A percentile compares a stretch with the other conserved stretches of the same genome.
Evolutionary conservation across 108 stramenopile genomes (phyloP).

Genomic region (Conticribra weissflogii): DNA sequence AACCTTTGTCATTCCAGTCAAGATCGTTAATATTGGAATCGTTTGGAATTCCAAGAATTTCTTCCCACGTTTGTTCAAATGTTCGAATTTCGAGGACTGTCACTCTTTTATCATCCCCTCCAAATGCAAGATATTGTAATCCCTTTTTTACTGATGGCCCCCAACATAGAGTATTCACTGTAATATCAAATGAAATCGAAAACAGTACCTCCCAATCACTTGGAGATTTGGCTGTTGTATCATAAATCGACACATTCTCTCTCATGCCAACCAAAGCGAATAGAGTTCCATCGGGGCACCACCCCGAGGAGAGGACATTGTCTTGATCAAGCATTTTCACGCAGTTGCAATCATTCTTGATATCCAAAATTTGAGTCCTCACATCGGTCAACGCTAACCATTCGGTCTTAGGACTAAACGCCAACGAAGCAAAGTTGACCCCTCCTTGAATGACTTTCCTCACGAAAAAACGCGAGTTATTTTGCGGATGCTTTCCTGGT

Average conservation of each 20-base stretch:
- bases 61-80: constrained; percentile 69
- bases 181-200: constrained; percentile 38
- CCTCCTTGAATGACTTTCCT: constrained; percentile 61
- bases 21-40: constrained; percentile 57
- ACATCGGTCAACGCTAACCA: constrained; percentile 57
- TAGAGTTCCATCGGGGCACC: constrained; percentile 64
- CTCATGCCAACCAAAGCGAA: constrained; percentile 60
- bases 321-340: constrained; percentile 20
- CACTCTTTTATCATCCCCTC: constrained; percentile 60
- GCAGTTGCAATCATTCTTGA: constrained; percentile 41
- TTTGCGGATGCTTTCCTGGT: constrained; percentile 26
- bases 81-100: constrained; percentile 65
- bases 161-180: constrained; percentile 72
- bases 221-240: constrained; percentile 38
- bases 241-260: constrained; percentile 58
- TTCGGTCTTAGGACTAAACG: constrained; percentile 55
- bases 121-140: constrained; percentile 71
- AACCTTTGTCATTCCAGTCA: constrained; percentile 64
- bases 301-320: constrained; percentile 36
- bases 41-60: constrained; percentile 54
- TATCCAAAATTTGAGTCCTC: constrained; percentile 52
- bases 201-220: constrained; percentile 58
- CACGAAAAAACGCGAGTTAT: constrained; percentile 52
- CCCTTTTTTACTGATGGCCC: constrained; percentile 53
- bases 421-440: constrained; percentile 37